phyloP scores from a whole-genome alignment of 768 basidiomycete genomes.

The Favolaschia claudopus region DNA sequence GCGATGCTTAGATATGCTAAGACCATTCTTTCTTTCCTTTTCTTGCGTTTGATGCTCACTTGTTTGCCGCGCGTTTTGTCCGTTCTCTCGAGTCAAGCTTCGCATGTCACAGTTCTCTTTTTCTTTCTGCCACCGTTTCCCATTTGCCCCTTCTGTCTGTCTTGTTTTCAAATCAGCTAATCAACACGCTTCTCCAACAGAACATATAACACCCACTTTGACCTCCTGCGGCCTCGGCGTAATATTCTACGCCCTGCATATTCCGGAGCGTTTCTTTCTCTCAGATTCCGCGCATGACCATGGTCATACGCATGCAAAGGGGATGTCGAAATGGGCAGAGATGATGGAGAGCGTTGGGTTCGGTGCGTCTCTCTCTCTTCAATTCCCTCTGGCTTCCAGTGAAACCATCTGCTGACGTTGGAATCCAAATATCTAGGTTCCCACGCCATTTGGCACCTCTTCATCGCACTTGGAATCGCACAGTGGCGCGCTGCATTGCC shows the following conservation, averaged over 20 bases:
- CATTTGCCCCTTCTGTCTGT: too few species aligned
- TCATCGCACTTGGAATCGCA: constrained; percentile 1
- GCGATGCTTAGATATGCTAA: too few species aligned
- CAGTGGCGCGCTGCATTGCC: background rate
- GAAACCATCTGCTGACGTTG: background rate
- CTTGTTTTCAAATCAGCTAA: too few species aligned
- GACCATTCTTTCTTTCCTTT: too few species aligned
- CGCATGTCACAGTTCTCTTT: too few species aligned
- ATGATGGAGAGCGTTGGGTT: background rate
- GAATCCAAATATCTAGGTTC: constrained; percentile 3
- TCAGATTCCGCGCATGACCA: too few species aligned
- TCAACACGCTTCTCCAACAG: too few species aligned
- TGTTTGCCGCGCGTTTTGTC: too few species aligned
- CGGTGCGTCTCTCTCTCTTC: constrained; percentile 1
- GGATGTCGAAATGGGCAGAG: background rate
- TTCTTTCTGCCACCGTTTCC: too few species aligned
- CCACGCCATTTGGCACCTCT: constrained; percentile 13
- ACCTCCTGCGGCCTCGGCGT: constrained; percentile 78
- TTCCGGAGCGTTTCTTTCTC: constrained; percentile 77
- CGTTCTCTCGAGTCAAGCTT: too few species aligned
- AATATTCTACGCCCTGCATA: constrained; percentile 80
- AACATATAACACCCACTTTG: constrained; percentile 73
- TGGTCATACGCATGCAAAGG: too few species aligned
- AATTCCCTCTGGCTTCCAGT: background rate
- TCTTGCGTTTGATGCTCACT: too few species aligned